These are phyloP conservation scores for Datisca glomerata DNA, from an alignment of 306 rosid genomes.

Conservation along the genomic window DNA sequence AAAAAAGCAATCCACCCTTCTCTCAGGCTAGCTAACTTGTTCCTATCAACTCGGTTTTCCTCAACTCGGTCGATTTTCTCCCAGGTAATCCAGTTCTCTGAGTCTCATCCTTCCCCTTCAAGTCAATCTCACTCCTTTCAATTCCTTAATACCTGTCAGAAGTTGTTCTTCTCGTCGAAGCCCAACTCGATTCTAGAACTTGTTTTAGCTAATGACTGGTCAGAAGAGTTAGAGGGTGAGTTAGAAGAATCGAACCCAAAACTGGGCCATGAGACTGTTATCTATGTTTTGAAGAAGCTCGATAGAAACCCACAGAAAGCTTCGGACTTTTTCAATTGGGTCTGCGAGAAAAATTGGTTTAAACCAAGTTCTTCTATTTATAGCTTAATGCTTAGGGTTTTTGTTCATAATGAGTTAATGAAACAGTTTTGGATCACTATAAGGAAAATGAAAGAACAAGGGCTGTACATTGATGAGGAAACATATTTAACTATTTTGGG, in stretches of 20 bases:
- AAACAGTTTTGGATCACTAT: slow-evolving; percentile 55
- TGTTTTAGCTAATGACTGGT: slow-evolving; percentile 51
- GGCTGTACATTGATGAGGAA: slow-evolving; percentile 49
- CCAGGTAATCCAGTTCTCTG: slow-evolving; percentile 45
- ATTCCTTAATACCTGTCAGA: slow-evolving; percentile 22
- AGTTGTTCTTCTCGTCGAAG: slow-evolving; percentile 39
- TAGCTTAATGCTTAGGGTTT: slow-evolving; percentile 48
- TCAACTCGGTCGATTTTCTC: slow-evolving; percentile 20
- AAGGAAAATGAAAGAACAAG: slow-evolving; percentile 46
- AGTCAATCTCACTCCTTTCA: slow-evolving; percentile 11
- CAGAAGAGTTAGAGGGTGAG: slow-evolving; percentile 40
- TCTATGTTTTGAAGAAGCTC: slow-evolving; percentile 56
- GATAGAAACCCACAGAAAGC: slow-evolving; percentile 52
- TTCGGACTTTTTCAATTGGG: slow-evolving; percentile 62
- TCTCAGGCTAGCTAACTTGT: slow-evolving; percentile 34
- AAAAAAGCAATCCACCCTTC: slow-evolving; percentile 26
- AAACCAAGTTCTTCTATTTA: slow-evolving; percentile 45
- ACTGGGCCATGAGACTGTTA: slow-evolving; percentile 51
- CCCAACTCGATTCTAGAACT: slow-evolving; percentile 49
- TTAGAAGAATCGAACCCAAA: slow-evolving; percentile 26
- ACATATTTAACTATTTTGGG: slow-evolving; percentile 27
- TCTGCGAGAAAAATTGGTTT: slow-evolving; percentile 36
- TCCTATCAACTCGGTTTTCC: slow-evolving; percentile 19
- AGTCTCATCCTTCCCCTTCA: slow-evolving; percentile 14
- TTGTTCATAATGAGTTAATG: slow-evolving; percentile 36